Conservation (phyloP, 208 protist species). For the Trypanosoma avium region DNA sequence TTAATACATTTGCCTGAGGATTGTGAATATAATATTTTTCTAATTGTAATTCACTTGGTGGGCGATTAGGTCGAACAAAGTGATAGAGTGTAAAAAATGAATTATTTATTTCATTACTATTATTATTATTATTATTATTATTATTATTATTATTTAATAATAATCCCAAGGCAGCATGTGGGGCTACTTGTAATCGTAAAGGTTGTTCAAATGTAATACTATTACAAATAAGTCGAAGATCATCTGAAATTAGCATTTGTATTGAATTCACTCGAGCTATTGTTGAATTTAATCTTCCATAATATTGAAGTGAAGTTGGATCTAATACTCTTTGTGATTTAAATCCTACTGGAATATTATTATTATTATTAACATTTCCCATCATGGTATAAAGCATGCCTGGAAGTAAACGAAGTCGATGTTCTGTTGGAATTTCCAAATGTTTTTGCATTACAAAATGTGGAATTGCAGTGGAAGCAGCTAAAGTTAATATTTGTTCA, state of each 20-base stretch:
- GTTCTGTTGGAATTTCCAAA: constrained; percentile 33
- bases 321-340: constrained; percentile 57
- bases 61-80: constrained; percentile 82
- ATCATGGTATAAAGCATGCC: constrained; percentile 68
- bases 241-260: constrained; percentile 61
- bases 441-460: constrained; percentile 46
- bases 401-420: constrained; percentile 71
- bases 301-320: constrained; percentile 73
- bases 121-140: background rate
- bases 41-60: constrained; percentile 73
- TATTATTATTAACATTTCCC: constrained; percentile 20
- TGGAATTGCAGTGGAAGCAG: constrained; percentile 52
- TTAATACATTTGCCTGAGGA: constrained; percentile 28
- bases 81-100: constrained; percentile 66
- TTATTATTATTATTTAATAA: constrained; percentile 10
- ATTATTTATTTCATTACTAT: background rate
- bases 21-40: constrained; percentile 77
- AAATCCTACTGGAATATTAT: constrained; percentile 49
- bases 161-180: constrained; percentile 35
- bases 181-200: constrained; percentile 27
- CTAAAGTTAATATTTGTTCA: constrained; percentile 77
- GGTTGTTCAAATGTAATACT: constrained; percentile 50
- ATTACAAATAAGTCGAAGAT: constrained; percentile 80
- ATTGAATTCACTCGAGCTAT: constrained; percentile 50
- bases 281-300: constrained; percentile 55